These are phyloP conservation scores for Dendrothele bispora DNA, from an alignment of 768 basidiomycete genomes.

Conservation along the genomic window DNA sequence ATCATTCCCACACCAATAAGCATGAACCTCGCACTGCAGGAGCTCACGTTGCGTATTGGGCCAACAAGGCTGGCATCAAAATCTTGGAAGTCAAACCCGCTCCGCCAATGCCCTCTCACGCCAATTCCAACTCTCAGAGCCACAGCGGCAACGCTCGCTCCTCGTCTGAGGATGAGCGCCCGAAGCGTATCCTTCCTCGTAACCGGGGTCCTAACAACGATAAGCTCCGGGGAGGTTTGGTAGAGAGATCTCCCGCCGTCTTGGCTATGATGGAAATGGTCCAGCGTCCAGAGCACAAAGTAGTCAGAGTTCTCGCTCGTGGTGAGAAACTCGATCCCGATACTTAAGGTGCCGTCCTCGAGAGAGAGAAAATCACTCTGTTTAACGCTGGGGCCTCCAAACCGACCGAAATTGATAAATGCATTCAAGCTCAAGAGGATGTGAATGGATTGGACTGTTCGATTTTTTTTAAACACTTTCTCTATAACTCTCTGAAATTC, in stretches of 20 bases:
- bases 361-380: too few relatives aligned
- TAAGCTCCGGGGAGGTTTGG: constrained; percentile 42
- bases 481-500: too few relatives aligned
- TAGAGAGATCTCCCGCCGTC: constrained; percentile 76
- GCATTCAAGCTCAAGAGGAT: too few relatives aligned
- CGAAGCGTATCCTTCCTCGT: constrained; percentile 16
- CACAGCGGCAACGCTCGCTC: not conserved
- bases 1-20: constrained; percentile 44
- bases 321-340: constrained; percentile 80
- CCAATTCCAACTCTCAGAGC: constrained; percentile 2
- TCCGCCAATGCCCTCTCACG: constrained; percentile 19
- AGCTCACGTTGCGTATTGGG: constrained; percentile 66
- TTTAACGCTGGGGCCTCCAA: too few relatives aligned
- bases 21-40: constrained; percentile 69
- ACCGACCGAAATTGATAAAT: too few relatives aligned
- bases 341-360: constrained; percentile 24
- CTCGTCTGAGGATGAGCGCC: constrained; percentile 24
- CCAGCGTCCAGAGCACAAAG: constrained; percentile 63
- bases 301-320: constrained; percentile 77
- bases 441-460: too few relatives aligned
- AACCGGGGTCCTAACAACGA: constrained; percentile 16
- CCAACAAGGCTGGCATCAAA: constrained; percentile 56
- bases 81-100: constrained; percentile 56
- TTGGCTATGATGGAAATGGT: constrained; percentile 83
- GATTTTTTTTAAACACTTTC: too few relatives aligned